Conservation (phyloP, 805 yeast species). For the Brettanomyces nanus region DNA sequence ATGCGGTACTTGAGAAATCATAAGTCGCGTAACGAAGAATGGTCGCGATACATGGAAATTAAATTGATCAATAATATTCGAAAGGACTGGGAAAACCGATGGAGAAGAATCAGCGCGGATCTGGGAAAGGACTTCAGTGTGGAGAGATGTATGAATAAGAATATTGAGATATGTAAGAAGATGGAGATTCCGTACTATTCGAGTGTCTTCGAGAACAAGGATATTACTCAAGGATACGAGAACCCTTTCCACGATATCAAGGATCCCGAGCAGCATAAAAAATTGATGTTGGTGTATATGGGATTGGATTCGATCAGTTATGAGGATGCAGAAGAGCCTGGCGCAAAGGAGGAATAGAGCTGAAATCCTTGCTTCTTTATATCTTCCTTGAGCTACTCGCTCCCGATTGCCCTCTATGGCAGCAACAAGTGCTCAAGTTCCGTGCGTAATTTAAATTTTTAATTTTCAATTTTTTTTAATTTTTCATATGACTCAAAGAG, state of each 20-base stretch:
- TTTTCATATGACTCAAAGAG: neutral
- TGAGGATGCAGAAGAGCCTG: slow-evolving; percentile 22
- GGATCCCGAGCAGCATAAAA: slow-evolving; percentile 26
- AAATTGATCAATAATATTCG: slow-evolving; percentile 24
- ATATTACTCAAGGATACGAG: slow-evolving; percentile 19
- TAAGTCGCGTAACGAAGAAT: slow-evolving; percentile 26
- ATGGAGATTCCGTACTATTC: slow-evolving; percentile 20
- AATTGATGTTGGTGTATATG: slow-evolving; percentile 29
- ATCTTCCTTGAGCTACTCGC: no score
- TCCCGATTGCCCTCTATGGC: no score
- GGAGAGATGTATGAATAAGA: slow-evolving; percentile 25
- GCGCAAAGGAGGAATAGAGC: no score
- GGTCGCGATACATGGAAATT: slow-evolving; percentile 29
- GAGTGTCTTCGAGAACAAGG: slow-evolving; percentile 22
- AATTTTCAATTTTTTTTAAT: neutral
- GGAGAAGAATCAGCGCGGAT: slow-evolving; percentile 30
- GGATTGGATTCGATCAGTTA: slow-evolving; percentile 29
- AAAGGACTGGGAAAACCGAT: slow-evolving; percentile 33
- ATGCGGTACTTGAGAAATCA: slow-evolving; percentile 37
- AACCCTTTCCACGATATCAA: slow-evolving; percentile 22
- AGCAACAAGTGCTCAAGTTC: no score
- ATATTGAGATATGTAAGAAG: slow-evolving; percentile 24
- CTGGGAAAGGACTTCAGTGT: slow-evolving; percentile 22
- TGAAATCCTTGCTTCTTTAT: no score
- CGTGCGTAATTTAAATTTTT: no score